phyloP scores from a whole-genome alignment of 371 early-diverging fungal species.

The Rhizopus microsporus region DNA sequence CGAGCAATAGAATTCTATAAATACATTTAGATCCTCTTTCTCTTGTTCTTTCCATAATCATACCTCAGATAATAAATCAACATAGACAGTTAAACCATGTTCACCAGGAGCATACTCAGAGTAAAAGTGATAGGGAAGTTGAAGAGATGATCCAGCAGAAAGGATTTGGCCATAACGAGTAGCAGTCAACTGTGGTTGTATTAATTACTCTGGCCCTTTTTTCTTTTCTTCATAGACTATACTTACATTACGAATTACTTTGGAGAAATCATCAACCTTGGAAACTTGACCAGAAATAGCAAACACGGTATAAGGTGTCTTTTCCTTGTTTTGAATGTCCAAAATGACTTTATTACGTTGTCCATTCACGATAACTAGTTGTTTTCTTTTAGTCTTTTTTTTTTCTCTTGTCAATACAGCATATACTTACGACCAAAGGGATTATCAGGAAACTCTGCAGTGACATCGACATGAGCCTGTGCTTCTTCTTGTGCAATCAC shows the following conservation, averaged over 20 bases:
- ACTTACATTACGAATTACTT: slow-evolving; percentile 49
- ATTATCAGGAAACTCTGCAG: slow-evolving; percentile 49
- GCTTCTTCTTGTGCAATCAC: slow-evolving; percentile 33
- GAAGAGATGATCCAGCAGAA: slow-evolving; percentile 32
- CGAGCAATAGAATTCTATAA: slow-evolving; percentile 39
- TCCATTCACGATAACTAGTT: slow-evolving; percentile 48
- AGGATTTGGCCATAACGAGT: slow-evolving; percentile 39
- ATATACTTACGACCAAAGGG: slow-evolving; percentile 48
- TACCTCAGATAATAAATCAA: slow-evolving; percentile 46
- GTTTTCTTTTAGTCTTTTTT: not conserved
- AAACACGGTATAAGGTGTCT: slow-evolving; percentile 35
- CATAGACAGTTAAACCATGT: slow-evolving; percentile 39
- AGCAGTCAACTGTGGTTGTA: slow-evolving; percentile 32
- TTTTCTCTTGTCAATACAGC: not conserved
- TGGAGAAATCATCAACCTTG: slow-evolving; percentile 32
- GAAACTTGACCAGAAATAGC: slow-evolving; percentile 45
- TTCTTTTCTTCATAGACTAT: not conserved
- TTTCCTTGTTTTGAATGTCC: slow-evolving; percentile 44
- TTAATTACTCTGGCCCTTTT: not conserved
- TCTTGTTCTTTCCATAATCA: slow-evolving; percentile 7
- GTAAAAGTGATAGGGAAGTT: slow-evolving; percentile 47
- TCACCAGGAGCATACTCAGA: slow-evolving; percentile 53
- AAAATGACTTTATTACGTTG: slow-evolving; percentile 49
- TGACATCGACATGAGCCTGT: slow-evolving; percentile 35
- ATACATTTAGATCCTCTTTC: not conserved